These are phyloP conservation scores for Lentinus tigrinus DNA, from an alignment of 768 basidiomycete genomes.

Conservation along the genomic window DNA sequence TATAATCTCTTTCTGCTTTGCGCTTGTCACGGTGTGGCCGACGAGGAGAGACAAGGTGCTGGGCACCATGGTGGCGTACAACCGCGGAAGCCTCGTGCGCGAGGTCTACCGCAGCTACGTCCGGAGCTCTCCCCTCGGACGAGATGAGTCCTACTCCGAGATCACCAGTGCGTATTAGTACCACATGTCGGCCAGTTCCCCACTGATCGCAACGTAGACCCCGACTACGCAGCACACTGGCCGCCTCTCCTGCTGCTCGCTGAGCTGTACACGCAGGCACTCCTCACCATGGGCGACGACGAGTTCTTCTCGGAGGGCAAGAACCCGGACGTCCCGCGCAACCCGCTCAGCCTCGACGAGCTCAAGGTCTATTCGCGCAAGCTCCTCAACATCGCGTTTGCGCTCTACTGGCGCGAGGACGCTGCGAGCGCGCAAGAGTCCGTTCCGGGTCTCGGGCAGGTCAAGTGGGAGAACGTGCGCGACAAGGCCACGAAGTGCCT, in stretches of 20 bases:
- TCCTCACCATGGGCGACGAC: slow-evolving; percentile 93
- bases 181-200: no score
- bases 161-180: slow-evolving; percentile 37
- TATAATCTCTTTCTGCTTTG: slow-evolving; percentile 57
- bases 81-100: slow-evolving; percentile 63
- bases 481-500: slow-evolving; percentile 78
- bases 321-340: slow-evolving; percentile 42
- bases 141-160: slow-evolving; percentile 42
- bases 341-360: slow-evolving; percentile 83
- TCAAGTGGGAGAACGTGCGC: slow-evolving; percentile 68
- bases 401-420: slow-evolving; percentile 68
- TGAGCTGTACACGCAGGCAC: slow-evolving; percentile 79
- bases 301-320: slow-evolving; percentile 76
- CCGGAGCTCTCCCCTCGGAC: slow-evolving; percentile 59
- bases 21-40: slow-evolving; percentile 62
- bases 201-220: slow-evolving; percentile 34
- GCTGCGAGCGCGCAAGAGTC: slow-evolving; percentile 39
- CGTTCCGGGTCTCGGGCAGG: slow-evolving; percentile 37
- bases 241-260: slow-evolving; percentile 73
- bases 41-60: slow-evolving; percentile 56
- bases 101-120: slow-evolving; percentile 75
- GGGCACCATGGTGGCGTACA: slow-evolving; percentile 47
- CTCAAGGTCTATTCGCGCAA: slow-evolving; percentile 72
- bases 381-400: slow-evolving; percentile 81
- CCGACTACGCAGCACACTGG: slow-evolving; percentile 49